Percentiles rank a stretch among this genome's conserved stretches.
These are phyloP conservation scores for Tylopilus orsonianus DNA, from an alignment of 1,284 basidiomycete species.

Conservation along the genomic window DNA sequence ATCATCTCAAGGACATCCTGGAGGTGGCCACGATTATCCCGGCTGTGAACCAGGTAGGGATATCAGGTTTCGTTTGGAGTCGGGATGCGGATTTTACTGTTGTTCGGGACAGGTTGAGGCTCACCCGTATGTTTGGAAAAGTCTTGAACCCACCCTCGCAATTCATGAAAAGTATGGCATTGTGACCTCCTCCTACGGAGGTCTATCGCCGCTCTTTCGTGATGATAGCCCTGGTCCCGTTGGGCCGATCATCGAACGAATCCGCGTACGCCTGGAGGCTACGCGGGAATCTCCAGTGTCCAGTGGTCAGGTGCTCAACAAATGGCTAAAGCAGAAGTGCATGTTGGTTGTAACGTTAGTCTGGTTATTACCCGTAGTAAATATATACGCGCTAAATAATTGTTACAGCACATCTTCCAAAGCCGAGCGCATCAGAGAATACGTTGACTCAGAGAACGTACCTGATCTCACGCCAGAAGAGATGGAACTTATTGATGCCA, in stretches of 20 bases:
- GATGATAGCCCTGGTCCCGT: slow-evolving; percentile 57
- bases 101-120: slow-evolving; percentile 61
- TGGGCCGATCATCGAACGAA: slow-evolving; percentile 47
- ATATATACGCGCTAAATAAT: slow-evolving; percentile 7
- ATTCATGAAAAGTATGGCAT: slow-evolving; percentile 63
- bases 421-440: slow-evolving; percentile 64
- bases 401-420: slow-evolving; percentile 67
- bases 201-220: slow-evolving; percentile 57
- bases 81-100: slow-evolving; percentile 7
- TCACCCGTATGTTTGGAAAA: slow-evolving; percentile 76
- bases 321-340: slow-evolving; percentile 60
- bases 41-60: slow-evolving; percentile 73
- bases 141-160: slow-evolving; percentile 52
- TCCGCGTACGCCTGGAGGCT: slow-evolving; percentile 48
- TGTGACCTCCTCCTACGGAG: slow-evolving; percentile 66
- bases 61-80: not conserved
- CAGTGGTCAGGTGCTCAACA: slow-evolving; percentile 53
- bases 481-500: slow-evolving; percentile 59
- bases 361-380: not conserved
- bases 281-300: slow-evolving; percentile 48
- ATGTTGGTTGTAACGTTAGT: slow-evolving; percentile 70
- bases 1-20: slow-evolving; percentile 65
- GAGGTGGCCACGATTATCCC: slow-evolving; percentile 60
- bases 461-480: slow-evolving; percentile 63
- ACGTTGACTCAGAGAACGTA: slow-evolving; percentile 53